A percentile compares a stretch with the other conserved stretches of the same genome.
phyloP scores from a whole-genome alignment of 2,329 filamentous ascomycete species.

The Epichloe coenophiala region DNA sequence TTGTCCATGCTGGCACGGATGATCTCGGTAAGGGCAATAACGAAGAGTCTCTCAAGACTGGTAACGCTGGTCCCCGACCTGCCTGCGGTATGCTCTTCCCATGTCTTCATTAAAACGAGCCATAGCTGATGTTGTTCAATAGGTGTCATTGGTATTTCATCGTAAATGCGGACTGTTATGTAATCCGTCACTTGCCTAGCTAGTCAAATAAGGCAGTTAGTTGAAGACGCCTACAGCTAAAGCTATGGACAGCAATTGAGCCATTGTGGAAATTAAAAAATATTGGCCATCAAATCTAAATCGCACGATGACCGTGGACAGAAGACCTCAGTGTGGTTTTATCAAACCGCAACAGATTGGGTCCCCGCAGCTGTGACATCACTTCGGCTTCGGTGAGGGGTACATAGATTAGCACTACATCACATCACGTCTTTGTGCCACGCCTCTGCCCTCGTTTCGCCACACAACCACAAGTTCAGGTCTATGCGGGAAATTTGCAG shows the following conservation, averaged over 20 bases:
- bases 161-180: conserved; percentile 32
- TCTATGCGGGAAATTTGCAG: background rate
- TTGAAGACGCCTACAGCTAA: too few relatives aligned
- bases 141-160: conserved; percentile 83
- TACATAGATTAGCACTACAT: background rate
- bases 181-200: background rate
- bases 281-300: background rate
- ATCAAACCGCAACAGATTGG: background rate
- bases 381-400: background rate
- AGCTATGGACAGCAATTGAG: background rate
- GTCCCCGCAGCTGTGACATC: background rate
- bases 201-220: too few relatives aligned
- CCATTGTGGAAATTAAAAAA: background rate
- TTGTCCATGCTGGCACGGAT: conserved; percentile 89
- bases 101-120: background rate
- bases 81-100: conserved; percentile 63
- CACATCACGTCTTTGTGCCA: background rate
- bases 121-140: conserved; percentile 7
- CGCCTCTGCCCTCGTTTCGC: background rate
- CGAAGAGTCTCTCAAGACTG: conserved; percentile 96
- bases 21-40: conserved; percentile 86
- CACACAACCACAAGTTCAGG: background rate
- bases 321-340: background rate
- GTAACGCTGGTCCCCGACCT: conserved; percentile 84
- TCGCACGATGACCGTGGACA: background rate